Conservation (phyloP, 352 stramenopile genomes). For the Peronospora belbahrii region DNA sequence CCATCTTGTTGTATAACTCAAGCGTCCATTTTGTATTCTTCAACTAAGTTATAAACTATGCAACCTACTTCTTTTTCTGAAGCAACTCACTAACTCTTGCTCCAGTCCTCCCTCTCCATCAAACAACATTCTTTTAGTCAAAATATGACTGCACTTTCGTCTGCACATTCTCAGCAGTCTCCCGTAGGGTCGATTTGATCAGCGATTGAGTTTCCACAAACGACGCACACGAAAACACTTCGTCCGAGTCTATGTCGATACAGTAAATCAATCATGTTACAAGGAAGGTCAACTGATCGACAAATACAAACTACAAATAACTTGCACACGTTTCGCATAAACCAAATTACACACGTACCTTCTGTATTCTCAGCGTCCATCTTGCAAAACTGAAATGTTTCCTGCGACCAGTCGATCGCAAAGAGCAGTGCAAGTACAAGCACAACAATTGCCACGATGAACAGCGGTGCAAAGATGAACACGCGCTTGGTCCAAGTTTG, state of each 20-base stretch:
- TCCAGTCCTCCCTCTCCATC: slow-evolving; percentile 9
- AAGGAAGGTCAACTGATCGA: neutral
- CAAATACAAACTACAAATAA: neutral
- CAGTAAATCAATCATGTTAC: neutral
- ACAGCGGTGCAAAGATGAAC: slow-evolving; percentile 30
- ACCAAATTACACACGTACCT: slow-evolving; percentile 24
- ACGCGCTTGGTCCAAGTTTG: slow-evolving; percentile 23
- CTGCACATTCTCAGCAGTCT: slow-evolving; percentile 20
- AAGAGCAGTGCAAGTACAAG: slow-evolving; percentile 44
- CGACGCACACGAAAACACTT: slow-evolving; percentile 30
- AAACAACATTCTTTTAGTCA: slow-evolving; percentile 26
- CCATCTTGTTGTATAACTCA: no score
- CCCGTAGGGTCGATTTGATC: slow-evolving; percentile 29
- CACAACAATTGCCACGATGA: slow-evolving; percentile 30
- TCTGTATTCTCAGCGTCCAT: slow-evolving; percentile 25
- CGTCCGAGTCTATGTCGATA: slow-evolving; percentile 20
- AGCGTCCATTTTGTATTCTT: no score
- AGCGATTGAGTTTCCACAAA: slow-evolving; percentile 34
- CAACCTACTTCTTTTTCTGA: slow-evolving; percentile 5
- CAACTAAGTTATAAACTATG: slow-evolving; percentile 33
- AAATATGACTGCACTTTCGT: slow-evolving; percentile 27
- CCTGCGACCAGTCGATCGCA: slow-evolving; percentile 38
- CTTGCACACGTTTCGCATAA: no score
- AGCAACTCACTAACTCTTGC: slow-evolving; percentile 22
- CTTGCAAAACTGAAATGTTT: slow-evolving; percentile 42